Conservation (phyloP, 352 stramenopile genomes). For the Blastocystis sp. region DNA sequence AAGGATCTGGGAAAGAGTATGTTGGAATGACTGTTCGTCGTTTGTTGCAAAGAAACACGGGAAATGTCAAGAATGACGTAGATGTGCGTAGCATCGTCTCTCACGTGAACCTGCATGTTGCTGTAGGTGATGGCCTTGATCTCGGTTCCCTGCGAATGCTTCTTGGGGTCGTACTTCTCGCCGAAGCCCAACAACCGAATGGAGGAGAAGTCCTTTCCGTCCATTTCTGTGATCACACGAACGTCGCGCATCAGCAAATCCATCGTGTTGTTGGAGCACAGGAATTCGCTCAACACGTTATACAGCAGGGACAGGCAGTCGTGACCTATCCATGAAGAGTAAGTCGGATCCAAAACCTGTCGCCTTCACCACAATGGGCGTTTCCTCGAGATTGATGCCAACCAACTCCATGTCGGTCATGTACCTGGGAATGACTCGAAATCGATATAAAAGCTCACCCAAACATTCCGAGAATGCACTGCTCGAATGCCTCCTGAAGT, state of each 20-base stretch:
- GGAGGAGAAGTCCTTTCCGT: constrained; percentile 76
- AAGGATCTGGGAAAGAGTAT: constrained; percentile 48
- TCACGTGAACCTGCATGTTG: constrained; percentile 81
- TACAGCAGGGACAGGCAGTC: constrained; percentile 80
- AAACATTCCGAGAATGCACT: constrained; percentile 80
- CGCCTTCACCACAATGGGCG: constrained; percentile 63
- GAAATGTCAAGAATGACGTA: constrained; percentile 80
- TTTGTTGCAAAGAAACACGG: constrained; percentile 66
- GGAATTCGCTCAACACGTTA: constrained; percentile 82
- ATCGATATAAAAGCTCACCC: constrained; percentile 33
- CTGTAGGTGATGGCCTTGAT: constrained; percentile 85
- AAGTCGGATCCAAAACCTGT: constrained; percentile 59
- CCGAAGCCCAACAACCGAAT: constrained; percentile 75
- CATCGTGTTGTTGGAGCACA: constrained; percentile 80
- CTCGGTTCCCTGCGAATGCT: constrained; percentile 82
- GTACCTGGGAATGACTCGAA: constrained; percentile 76
- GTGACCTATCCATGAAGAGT: constrained; percentile 76
- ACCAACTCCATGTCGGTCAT: constrained; percentile 80
- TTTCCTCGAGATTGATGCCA: constrained; percentile 75
- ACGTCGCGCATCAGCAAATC: constrained; percentile 63
- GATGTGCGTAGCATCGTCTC: constrained; percentile 75
- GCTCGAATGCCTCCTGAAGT: constrained; percentile 78
- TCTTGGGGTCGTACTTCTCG: constrained; percentile 80
- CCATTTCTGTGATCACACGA: constrained; percentile 52
- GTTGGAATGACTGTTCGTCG: background rate